Evolutionary conservation across 768 basidiomycete genomes (phyloP), one percentile per base, ranked within the genome.

Genomic region (Pluteus cervinus): DNA sequence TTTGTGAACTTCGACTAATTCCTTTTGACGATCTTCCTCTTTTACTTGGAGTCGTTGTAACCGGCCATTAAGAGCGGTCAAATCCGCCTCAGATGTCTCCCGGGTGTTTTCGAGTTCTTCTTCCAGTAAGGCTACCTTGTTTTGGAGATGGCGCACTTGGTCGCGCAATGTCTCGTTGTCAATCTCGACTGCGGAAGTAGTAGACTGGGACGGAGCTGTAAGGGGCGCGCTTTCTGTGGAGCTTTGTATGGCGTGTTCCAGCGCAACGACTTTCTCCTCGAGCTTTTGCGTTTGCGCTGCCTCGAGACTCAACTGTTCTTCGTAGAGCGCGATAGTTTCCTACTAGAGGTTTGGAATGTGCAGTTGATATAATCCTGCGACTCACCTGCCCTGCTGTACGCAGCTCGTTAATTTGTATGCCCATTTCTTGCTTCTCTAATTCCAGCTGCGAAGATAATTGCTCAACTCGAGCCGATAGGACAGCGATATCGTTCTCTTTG

Each of bases 301-400:
- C 15, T 78, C 73, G 2, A 68, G 69, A 40, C 76, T 83, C 4
- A 94, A 66, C 24, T 82, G 78, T 53, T 92, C 89, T 62, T 99
- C 94, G 53, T 98, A 97, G 8, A 96, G 69, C 14, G 88, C 87
- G 42, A 96, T 96, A 0, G 92, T 90, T 77, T 91, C 89, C 87
- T 92, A 51, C 2, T 14, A 24, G n/a, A 7, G 0, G 36, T 24
- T 17, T 11, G 5, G 28, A 31, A 21, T 40, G 30, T 29, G 16
- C 22, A 23, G 18, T n/a, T 14, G 3, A 22, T n/a, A 14, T 2
- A 34, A 15, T n/a, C n/a, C n/a, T n/a, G n/a, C n/a, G n/a, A 22
- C 69, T 48, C 51, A 88, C 89, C 69, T 93, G 88, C 24, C 93
- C 93, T 17, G 93, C 94, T 45, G 75, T 69, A 22, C 89, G 73